phyloP scores from a whole-genome alignment of 2,329 filamentous ascomycete species.

The Fusarium chuoi region DNA sequence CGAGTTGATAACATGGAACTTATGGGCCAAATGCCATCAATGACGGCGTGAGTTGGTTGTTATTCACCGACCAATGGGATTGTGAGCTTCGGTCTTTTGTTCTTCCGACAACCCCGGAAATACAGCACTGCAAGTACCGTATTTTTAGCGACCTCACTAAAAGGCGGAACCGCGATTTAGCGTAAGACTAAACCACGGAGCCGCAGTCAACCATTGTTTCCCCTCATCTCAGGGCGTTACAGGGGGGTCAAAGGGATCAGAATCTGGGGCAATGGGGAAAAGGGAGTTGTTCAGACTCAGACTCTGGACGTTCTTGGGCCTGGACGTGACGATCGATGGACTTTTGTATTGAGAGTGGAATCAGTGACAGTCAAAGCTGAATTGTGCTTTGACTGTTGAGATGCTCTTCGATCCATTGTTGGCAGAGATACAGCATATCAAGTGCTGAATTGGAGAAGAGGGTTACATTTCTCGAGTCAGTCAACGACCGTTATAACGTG shows the following conservation, averaged over 20 bases:
- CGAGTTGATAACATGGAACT: background rate
- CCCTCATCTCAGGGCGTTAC: slow-evolving; percentile 32
- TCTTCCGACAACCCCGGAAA: slow-evolving; percentile 8
- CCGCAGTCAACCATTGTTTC: slow-evolving; percentile 35
- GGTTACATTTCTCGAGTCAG: background rate
- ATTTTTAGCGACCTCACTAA: slow-evolving; percentile 21
- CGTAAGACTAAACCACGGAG: slow-evolving; percentile 37
- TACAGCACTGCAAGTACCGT: background rate
- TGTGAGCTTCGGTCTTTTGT: background rate
- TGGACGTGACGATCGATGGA: background rate
- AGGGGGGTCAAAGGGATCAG: background rate
- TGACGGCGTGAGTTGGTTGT: slow-evolving; percentile 21
- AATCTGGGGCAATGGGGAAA: slow-evolving; percentile 23
- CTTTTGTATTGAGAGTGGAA: background rate
- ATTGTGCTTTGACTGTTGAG: background rate
- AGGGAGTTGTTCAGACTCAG: background rate
- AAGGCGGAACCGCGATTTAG: slow-evolving; percentile 44
- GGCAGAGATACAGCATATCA: background rate
- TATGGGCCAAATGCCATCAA: slow-evolving; percentile 17
- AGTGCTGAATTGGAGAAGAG: background rate
- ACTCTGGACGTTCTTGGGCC: background rate
- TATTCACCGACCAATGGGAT: background rate
- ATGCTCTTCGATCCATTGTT: background rate
- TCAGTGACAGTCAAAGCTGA: background rate
- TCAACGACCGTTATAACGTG: background rate